Conservation (phyloP, 2,329 filamentous ascomycete genomes). For the Pleomassaria siparia region DNA sequence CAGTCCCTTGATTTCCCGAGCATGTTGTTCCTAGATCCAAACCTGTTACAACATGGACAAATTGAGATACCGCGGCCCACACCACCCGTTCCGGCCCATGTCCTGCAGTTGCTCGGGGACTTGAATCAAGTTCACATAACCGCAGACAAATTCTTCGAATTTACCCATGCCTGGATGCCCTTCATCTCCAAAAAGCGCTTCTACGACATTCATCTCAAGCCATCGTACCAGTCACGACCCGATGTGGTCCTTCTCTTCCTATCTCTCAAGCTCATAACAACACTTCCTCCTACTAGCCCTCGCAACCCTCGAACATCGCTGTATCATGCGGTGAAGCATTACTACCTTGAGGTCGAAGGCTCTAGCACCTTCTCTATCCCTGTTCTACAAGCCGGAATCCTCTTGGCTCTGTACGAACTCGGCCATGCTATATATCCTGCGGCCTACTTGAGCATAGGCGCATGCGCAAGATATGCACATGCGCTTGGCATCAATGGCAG, state of each 20-base stretch:
- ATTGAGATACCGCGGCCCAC: neutral
- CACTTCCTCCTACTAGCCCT: slow-evolving; percentile 7
- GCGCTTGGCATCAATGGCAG: slow-evolving; percentile 14
- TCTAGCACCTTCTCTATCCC: slow-evolving; percentile 26
- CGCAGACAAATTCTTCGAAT: slow-evolving; percentile 15
- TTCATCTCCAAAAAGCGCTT: slow-evolving; percentile 27
- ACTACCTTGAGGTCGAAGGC: slow-evolving; percentile 26
- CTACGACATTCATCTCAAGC: slow-evolving; percentile 18
- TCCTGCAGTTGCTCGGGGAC: slow-evolving; percentile 7
- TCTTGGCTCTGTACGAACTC: slow-evolving; percentile 38
- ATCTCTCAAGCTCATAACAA: slow-evolving; percentile 31
- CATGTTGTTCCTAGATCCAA: slow-evolving; percentile 11
- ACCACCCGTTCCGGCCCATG: neutral
- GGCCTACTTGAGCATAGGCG: slow-evolving; percentile 29
- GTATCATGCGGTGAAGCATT: slow-evolving; percentile 31
- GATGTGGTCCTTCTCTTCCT: slow-evolving; percentile 32
- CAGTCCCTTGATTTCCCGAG: slow-evolving; percentile 11
- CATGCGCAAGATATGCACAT: slow-evolving; percentile 25
- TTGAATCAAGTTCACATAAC: slow-evolving; percentile 9
- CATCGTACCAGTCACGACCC: slow-evolving; percentile 16
- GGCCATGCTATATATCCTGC: slow-evolving; percentile 41
- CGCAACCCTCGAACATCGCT: slow-evolving; percentile 16
- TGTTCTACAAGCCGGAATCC: slow-evolving; percentile 33
- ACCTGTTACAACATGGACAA: slow-evolving; percentile 8
- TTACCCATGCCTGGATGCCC: slow-evolving; percentile 24